Percentiles rank a stretch among this genome's conserved stretches.
Evolutionary conservation across 2,329 filamentous ascomycete genomes (phyloP).

Genomic region (Aschersonia sp.): DNA sequence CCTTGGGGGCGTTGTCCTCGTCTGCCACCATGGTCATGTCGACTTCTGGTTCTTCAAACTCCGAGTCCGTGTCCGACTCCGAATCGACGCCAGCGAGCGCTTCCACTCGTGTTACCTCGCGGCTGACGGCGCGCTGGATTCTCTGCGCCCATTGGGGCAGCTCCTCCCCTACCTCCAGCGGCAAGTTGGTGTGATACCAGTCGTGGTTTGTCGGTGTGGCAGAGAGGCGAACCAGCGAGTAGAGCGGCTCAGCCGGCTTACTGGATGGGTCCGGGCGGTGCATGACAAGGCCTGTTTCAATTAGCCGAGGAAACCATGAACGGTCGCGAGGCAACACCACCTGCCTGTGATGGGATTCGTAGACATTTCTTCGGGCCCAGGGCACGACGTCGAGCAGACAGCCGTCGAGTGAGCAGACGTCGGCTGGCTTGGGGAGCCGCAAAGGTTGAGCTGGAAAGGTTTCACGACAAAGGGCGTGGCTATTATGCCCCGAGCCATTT

Average conservation of each 20-base stretch:
- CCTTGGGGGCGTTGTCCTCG: slow-evolving; percentile 22
- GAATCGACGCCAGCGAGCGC: slow-evolving; percentile 21
- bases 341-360: slow-evolving; percentile 15
- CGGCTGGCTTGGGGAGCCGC: slow-evolving; percentile 9
- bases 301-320: neutral
- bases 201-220: slow-evolving; percentile 33
- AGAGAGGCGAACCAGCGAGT: slow-evolving; percentile 37
- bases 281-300: slow-evolving; percentile 29
- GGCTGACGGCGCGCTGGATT: slow-evolving; percentile 27
- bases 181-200: slow-evolving; percentile 39
- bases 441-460: slow-evolving; percentile 34
- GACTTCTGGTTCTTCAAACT: slow-evolving; percentile 6
- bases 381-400: slow-evolving; percentile 32
- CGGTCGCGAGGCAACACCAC: neutral
- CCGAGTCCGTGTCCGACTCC: slow-evolving; percentile 8
- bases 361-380: slow-evolving; percentile 15
- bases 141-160: slow-evolving; percentile 31
- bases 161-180: slow-evolving; percentile 9
- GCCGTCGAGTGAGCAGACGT: slow-evolving; percentile 21
- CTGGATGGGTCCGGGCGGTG: slow-evolving; percentile 13
- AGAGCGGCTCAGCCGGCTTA: slow-evolving; percentile 23
- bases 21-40: slow-evolving; percentile 7
- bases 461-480: slow-evolving; percentile 34
- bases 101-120: slow-evolving; percentile 28
- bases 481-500: slow-evolving; percentile 36